These are phyloP conservation scores for Stipa capillata DNA, from an alignment of 176 grass and related monocot species.

Conservation along the genomic window DNA sequence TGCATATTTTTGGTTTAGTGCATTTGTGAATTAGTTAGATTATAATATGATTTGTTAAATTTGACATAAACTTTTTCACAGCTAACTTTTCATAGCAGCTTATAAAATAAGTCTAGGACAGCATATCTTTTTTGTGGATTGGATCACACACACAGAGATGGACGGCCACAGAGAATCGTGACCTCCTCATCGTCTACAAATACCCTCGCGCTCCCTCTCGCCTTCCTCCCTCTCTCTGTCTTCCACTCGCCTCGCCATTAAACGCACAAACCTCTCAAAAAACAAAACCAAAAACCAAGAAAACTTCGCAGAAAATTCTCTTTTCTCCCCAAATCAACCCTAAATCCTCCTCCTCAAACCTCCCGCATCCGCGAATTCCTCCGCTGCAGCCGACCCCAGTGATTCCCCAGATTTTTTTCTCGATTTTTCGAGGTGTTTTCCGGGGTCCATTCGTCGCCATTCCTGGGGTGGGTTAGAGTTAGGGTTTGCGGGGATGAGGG, in stretches of 20 bases:
- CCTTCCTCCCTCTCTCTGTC: no score
- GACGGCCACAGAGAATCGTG: neutral
- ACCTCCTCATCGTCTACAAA: slow-evolving; percentile 41
- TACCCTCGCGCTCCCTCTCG: slow-evolving; percentile 26
- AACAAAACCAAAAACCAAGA: neutral
- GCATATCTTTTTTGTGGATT: no score
- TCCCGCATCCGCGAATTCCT: neutral
- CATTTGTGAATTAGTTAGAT: no score
- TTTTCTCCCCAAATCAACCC: neutral
- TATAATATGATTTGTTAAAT: no score
- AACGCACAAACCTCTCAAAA: neutral
- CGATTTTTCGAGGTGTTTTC: slow-evolving; percentile 10
- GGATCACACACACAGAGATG: no score
- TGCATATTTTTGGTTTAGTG: no score
- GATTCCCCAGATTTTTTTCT: slow-evolving; percentile 1
- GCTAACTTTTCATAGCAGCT: no score
- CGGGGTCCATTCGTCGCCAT: neutral
- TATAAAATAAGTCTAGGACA: no score
- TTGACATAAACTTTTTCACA: no score
- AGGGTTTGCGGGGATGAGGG: slow-evolving; percentile 46
- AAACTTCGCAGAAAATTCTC: neutral
- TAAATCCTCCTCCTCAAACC: neutral
- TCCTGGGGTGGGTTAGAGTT: slow-evolving; percentile 19
- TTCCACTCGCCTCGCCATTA: slow-evolving; percentile 26
- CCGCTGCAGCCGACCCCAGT: neutral